phyloP scores from a whole-genome alignment of 371 early-diverging fungal species.

The Parasitella parasitica region DNA sequence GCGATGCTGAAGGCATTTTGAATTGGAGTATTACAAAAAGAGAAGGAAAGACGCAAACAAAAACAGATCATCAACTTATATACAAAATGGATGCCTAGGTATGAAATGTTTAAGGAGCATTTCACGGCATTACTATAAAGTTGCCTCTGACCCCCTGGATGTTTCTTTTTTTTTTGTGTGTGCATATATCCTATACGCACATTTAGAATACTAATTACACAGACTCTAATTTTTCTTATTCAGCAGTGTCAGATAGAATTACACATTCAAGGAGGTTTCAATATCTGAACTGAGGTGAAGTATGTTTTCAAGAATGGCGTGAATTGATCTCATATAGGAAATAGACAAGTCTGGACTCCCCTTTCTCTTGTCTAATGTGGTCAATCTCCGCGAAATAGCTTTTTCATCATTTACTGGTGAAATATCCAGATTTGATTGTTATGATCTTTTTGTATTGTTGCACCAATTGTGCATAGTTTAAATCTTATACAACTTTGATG shows the following conservation, averaged over 20 bases:
- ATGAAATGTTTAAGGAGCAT: slow-evolving; percentile 8
- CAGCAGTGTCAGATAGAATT: neutral
- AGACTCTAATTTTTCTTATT: no score
- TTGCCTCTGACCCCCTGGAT: neutral
- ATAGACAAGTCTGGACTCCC: neutral
- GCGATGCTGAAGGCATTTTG: slow-evolving; percentile 9
- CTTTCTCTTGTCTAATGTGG: neutral
- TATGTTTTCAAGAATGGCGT: slow-evolving; percentile 3
- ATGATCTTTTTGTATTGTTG: neutral
- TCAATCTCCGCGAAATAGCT: neutral
- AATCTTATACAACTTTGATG: no score
- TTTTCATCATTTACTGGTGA: neutral
- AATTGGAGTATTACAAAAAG: neutral
- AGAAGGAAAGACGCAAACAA: neutral
- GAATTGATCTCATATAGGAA: neutral
- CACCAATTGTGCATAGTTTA: no score
- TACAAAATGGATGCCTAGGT: neutral
- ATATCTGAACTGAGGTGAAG: slow-evolving; percentile 1
- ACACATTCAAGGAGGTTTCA: slow-evolving; percentile 3
- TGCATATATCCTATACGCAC: neutral
- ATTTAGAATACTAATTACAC: neutral
- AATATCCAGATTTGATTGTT: neutral
- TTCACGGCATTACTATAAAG: neutral
- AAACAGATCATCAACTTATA: neutral
- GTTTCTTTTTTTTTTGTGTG: no score